These are phyloP conservation scores for Penicillium argentinense DNA, from an alignment of 495 filamentous ascomycete species.

Conservation along the genomic window DNA sequence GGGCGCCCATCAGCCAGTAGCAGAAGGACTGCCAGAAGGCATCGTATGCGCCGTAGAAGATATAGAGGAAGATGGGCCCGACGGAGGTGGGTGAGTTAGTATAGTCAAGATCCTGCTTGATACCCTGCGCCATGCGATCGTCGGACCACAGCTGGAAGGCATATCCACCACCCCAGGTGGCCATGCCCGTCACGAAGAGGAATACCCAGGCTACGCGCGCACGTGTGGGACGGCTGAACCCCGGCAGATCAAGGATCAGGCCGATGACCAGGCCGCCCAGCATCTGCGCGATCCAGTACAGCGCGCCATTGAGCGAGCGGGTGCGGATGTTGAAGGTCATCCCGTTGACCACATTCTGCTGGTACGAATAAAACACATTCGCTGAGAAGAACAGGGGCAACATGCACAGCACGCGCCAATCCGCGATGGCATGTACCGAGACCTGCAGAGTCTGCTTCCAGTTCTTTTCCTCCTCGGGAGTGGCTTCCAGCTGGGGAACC, in stretches of 20 bases:
- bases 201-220: conserved; percentile 47
- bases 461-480: conserved; percentile 26
- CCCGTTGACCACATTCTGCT: conserved; percentile 56
- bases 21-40: conserved; percentile 70
- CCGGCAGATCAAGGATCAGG: conserved; percentile 43
- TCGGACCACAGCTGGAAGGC: conserved; percentile 47
- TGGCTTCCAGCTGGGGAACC: conserved; percentile 20
- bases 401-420: conserved; percentile 47
- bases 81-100: conserved; percentile 32
- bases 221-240: conserved; percentile 37
- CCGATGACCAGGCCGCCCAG: conserved; percentile 52
- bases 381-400: conserved; percentile 58
- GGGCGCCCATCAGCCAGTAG: conserved; percentile 85
- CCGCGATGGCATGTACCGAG: conserved; percentile 44
- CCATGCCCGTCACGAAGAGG: conserved; percentile 47
- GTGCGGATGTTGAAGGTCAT: conserved; percentile 51
- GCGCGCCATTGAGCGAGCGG: conserved; percentile 48
- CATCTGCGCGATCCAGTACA: conserved; percentile 59
- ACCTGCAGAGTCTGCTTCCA: conserved; percentile 51
- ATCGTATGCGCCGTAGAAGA: conserved; percentile 56
- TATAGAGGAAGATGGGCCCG: conserved; percentile 55
- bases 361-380: conserved; percentile 80
- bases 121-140: conserved; percentile 24
- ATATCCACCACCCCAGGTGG: conserved; percentile 56
- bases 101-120: conserved; percentile 43